phyloP scores from a whole-genome alignment of 768 basidiomycete species.

The Suillus decipiens region DNA sequence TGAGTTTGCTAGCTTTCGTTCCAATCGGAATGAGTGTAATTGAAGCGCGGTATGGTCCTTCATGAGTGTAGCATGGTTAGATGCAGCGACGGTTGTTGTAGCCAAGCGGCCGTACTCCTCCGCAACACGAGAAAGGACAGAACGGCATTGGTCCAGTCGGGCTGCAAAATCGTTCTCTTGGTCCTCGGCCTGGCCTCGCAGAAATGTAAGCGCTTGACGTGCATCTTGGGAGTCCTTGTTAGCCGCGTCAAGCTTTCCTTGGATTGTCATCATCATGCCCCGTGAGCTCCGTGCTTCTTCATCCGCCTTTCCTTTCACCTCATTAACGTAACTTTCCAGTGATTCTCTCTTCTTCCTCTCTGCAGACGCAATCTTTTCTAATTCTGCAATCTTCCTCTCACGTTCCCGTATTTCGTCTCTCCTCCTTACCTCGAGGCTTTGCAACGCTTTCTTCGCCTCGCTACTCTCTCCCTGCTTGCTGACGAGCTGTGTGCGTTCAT shows the following conservation, averaged over 20 bases:
- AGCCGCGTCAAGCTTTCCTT: conserved; percentile 39
- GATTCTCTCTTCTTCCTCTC: conserved; percentile 56
- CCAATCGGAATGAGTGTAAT: conserved; percentile 51
- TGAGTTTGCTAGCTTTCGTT: conserved; percentile 68
- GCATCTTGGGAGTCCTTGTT: conserved; percentile 39
- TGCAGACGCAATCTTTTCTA: conserved; percentile 49
- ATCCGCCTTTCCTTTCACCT: conserved; percentile 43
- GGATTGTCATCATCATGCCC: conserved; percentile 34
- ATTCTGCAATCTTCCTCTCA: conserved; percentile 54
- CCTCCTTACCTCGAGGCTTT: conserved; percentile 49
- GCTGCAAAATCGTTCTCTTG: conserved; percentile 48
- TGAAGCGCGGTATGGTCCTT: conserved; percentile 41
- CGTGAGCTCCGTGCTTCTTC: conserved; percentile 41
- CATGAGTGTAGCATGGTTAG: conserved; percentile 41
- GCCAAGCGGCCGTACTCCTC: conserved; percentile 57
- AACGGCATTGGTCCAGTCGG: conserved; percentile 53
- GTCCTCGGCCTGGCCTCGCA: conserved; percentile 33
- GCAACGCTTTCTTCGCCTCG: conserved; percentile 53
- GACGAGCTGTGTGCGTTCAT: conserved; percentile 53
- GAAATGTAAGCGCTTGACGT: conserved; percentile 31
- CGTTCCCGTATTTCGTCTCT: conserved; percentile 56
- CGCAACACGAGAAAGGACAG: conserved; percentile 48
- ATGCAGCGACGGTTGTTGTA: conserved; percentile 40
- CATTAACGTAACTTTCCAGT: conserved; percentile 45
- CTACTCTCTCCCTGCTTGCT: conserved; percentile 52